Conservation (phyloP, 2,329 filamentous ascomycete species). For the Shiraia sp. region DNA sequence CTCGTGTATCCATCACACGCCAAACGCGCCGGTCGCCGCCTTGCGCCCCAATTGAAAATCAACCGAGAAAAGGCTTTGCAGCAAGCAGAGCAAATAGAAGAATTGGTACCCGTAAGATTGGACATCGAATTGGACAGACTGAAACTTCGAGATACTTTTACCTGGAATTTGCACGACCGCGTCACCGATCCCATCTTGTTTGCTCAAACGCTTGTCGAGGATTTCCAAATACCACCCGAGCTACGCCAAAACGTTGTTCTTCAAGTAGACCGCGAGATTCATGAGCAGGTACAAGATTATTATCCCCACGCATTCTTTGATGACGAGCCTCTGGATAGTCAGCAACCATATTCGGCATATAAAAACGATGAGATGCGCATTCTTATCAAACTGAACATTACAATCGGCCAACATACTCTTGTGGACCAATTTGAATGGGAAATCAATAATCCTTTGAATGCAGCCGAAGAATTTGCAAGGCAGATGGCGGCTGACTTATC, state of each 20-base stretch:
- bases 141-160: slow-evolving; percentile 94
- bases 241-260: slow-evolving; percentile 59
- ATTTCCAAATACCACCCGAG: slow-evolving; percentile 75
- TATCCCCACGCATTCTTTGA: slow-evolving; percentile 90
- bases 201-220: slow-evolving; percentile 86
- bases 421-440: slow-evolving; percentile 99
- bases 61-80: slow-evolving; percentile 79
- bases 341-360: slow-evolving; percentile 88
- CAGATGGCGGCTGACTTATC: slow-evolving; percentile 90
- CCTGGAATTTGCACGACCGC: slow-evolving; percentile 96
- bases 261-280: slow-evolving; percentile 74
- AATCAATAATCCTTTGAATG: slow-evolving; percentile 92
- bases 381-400: slow-evolving; percentile 94
- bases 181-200: slow-evolving; percentile 80
- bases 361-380: slow-evolving; percentile 99
- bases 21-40: slow-evolving; percentile 74
- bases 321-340: slow-evolving; percentile 86
- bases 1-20: slow-evolving; percentile 81
- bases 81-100: slow-evolving; percentile 89
- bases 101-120: slow-evolving; percentile 85
- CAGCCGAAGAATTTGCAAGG: slow-evolving; percentile 88
- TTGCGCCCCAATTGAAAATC: slow-evolving; percentile 73
- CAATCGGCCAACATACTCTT: slow-evolving; percentile 89
- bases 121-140: slow-evolving; percentile 97
- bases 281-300: slow-evolving; percentile 89